These are phyloP conservation scores for Quercus gilva DNA, from an alignment of 306 rosid genomes.

Conservation along the genomic window DNA sequence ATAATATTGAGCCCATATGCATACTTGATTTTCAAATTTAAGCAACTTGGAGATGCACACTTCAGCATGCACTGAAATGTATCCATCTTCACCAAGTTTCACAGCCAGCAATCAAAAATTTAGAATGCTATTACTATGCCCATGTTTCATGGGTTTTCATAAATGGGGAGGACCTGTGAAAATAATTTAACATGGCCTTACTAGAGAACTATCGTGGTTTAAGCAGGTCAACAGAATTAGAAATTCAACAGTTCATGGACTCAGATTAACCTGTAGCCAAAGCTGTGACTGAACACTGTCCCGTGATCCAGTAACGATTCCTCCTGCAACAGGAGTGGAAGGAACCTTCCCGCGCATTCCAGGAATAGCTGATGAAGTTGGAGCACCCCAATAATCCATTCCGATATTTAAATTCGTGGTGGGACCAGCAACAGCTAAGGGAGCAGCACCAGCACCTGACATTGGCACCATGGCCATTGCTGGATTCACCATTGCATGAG, in stretches of 20 bases:
- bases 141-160: neutral
- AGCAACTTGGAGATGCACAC: no score
- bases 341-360: slow-evolving; percentile 74
- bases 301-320: slow-evolving; percentile 73
- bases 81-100: neutral
- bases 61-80: no score
- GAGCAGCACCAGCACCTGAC: slow-evolving; percentile 67
- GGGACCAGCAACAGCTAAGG: slow-evolving; percentile 78
- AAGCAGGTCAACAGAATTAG: slow-evolving; percentile 13
- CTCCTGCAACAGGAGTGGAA: slow-evolving; percentile 77
- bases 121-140: neutral
- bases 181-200: slow-evolving; percentile 8
- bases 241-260: neutral
- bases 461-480: slow-evolving; percentile 62
- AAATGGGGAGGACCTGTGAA: neutral
- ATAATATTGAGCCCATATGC: no score
- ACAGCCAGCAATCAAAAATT: neutral
- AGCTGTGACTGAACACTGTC: slow-evolving; percentile 85
- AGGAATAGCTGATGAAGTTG: slow-evolving; percentile 65
- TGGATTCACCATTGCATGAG: slow-evolving; percentile 67
- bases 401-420: slow-evolving; percentile 92
- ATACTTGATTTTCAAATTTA: no score
- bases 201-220: slow-evolving; percentile 10
- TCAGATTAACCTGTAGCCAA: slow-evolving; percentile 74
- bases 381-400: slow-evolving; percentile 97